A percentile compares a stretch with the other conserved stretches of the same genome.
Evolutionary conservation across 306 rosid genomes (phyloP).

Genomic region (Mimosa pudica): DNA sequence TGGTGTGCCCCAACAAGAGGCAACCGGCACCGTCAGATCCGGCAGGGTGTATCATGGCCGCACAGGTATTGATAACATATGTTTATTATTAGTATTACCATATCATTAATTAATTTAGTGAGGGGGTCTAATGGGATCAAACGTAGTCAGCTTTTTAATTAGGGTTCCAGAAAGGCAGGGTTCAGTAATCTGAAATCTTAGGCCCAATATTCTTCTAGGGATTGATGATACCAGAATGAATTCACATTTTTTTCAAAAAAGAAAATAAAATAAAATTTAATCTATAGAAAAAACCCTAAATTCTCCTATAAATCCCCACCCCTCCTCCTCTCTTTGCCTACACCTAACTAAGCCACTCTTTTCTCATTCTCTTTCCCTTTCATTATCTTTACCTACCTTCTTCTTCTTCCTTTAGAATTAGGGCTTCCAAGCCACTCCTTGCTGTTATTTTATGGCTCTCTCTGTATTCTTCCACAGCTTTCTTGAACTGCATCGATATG

Average conservation of each 20-base stretch:
- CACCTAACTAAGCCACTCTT: slow-evolving; percentile 47
- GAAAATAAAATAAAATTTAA: not conserved
- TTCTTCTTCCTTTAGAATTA: slow-evolving; percentile 23
- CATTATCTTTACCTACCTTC: not conserved
- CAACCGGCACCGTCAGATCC: slow-evolving; percentile 79
- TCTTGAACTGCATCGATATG: slow-evolving; percentile 94
- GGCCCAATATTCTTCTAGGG: slow-evolving; percentile 99
- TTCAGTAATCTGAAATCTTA: slow-evolving; percentile 58
- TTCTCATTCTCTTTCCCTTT: not conserved
- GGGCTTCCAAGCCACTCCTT: slow-evolving; percentile 33
- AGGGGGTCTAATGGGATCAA: slow-evolving; percentile 45
- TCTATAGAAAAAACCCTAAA: slow-evolving; percentile 35
- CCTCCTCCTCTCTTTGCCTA: slow-evolving; percentile 37
- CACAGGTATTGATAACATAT: slow-evolving; percentile 43
- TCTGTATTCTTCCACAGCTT: slow-evolving; percentile 99
- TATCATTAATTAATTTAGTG: slow-evolving; percentile 11
- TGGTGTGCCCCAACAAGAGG: slow-evolving; percentile 53
- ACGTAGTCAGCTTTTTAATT: slow-evolving; percentile 65
- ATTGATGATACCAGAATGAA: slow-evolving; percentile 53
- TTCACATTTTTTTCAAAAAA: not conserved
- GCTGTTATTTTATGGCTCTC: slow-evolving; percentile 52
- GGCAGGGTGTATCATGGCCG: slow-evolving; percentile 65
- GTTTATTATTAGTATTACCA: not conserved
- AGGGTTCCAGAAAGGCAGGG: slow-evolving; percentile 46
- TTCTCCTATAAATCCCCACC: slow-evolving; percentile 65